Evolutionary conservation across 352 stramenopile species (phyloP), one percentile per base, ranked within the genome.

Genomic region (Pythium plurisporium): DNA sequence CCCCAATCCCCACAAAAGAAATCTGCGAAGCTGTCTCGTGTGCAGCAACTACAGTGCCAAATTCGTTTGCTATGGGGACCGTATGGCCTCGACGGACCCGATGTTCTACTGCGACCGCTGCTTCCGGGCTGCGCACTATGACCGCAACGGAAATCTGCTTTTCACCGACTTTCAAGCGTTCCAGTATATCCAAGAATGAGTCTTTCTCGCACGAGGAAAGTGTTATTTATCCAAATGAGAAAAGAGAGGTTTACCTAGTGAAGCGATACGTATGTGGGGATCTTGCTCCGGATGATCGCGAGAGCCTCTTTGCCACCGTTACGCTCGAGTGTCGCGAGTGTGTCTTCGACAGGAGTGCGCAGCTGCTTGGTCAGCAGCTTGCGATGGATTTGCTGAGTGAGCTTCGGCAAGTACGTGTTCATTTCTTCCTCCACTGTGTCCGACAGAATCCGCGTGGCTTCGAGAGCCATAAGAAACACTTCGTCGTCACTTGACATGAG

Each of bases 91-190:
- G 29, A 64, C 79, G 7, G 79, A 89, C 44, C 82, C 82, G 17
- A 91, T 89, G 82, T 86, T 91, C 31, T 89, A 78, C 64, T 91
- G 79, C 59, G 65, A 88, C 26, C 76, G 79, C 20, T 91, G 82
- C 65, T 91, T 88, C 47, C 76, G 70, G 23, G 59, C 69, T 4
- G 79, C 82, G 34, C 82, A 91, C 54, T 89, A 86, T 38, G 72
- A 85, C 25, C 23, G 38, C 9, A 56, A 82, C 6, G 78, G 75
- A 15, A 70, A 76, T 10, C 57, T 89, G 40, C 37, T 89, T 2
- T 91, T 84, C 61, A 57, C 72, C 22, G 82, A 91, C 55, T 91
- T 89, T 38, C 69, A 87, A 56, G 74, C 71, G 25, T 91, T 89
- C 44, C 73, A 77, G 8, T 91, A 78, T 43, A 64, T 89, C 41